These are phyloP conservation scores for Elsinoe ampelina DNA, from an alignment of 2,329 filamentous ascomycete genomes.

Conservation along the genomic window DNA sequence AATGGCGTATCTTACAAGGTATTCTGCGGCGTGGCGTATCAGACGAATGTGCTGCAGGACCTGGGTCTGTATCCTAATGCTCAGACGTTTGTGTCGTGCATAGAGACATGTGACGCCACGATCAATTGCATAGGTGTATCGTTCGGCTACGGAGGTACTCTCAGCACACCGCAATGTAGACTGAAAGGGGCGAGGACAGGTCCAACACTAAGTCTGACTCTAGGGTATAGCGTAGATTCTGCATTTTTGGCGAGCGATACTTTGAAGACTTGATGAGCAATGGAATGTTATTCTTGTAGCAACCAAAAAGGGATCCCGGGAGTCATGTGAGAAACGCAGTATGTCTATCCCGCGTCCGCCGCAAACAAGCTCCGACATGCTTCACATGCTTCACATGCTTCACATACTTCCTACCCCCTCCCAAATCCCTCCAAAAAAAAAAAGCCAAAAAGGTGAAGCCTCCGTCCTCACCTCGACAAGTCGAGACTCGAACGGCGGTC, in stretches of 20 bases:
- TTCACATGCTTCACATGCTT: no score
- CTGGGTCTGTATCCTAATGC: background rate
- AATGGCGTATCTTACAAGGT: conserved; percentile 9
- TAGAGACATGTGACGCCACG: background rate
- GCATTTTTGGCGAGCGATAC: background rate
- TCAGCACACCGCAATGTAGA: background rate
- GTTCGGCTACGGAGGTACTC: background rate
- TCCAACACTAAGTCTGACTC: background rate
- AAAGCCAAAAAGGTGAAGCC: no score
- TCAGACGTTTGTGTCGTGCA: background rate
- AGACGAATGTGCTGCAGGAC: background rate
- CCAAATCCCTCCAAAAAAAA: no score
- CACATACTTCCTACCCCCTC: no score
- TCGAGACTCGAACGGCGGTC: no score
- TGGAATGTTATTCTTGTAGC: background rate
- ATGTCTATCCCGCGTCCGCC: no score
- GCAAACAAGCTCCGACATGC: no score
- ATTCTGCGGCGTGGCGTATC: background rate
- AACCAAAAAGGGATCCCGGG: no score
- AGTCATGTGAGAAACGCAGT: no score
- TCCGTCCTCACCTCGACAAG: no score
- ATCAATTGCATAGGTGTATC: background rate
- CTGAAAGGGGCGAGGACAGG: background rate
- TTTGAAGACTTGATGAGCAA: background rate
- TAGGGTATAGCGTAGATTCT: background rate